Base-by-base conservation (phyloP, 495 filamentous ascomycete genomes). In the Daldinia bambusicola region DNA sequence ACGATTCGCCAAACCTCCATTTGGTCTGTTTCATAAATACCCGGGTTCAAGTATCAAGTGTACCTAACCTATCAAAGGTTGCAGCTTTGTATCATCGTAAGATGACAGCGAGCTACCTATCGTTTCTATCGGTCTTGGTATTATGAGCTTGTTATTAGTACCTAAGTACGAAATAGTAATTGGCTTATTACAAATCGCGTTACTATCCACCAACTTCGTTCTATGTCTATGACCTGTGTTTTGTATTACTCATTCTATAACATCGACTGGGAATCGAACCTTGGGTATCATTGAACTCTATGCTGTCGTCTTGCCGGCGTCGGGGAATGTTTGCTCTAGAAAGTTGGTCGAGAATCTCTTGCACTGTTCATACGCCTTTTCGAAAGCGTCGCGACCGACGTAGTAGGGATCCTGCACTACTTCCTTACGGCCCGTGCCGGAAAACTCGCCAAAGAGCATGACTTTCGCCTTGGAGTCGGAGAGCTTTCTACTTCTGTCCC, bases 391-490 rank as follows among this genome's bases (percentile, higher is more conserved):
- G 4, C 82, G 84, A 6, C 87, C 93, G 8, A 92, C 93, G 81
- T 98, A 98, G 76, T 99, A 99, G 8, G 95, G 95, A 75, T 98
- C 95, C 67, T 86, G 82, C n/a, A 98, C 89, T 75, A 95, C 89
- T 37, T 90, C 90, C 55, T 82, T 80, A 66, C 84, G 84, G 1
- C 85, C 86, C 10, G 86, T 90, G 34, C 89, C 84, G 0, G 89
- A 89, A 78, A 90, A 97, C 71, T 94, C 89, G 31, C 95, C 95
- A 80, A 97, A 98, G 34, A 99, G 80, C 77, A 90, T 90, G 43
- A 97, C 86, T 68, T 85, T 81, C 51, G 84, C 86, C 76, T 84
- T 83, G 71, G 57, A 65, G 8, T 51, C 63, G 34, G 65, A 80
- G 71, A 74, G 78, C 68, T 78, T 80, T 80, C 18, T 89, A 80